Evolutionary conservation across 805 yeast genomes (phyloP), one percentile per base, ranked within the genome.

Genomic region (Candida golubevii): DNA sequence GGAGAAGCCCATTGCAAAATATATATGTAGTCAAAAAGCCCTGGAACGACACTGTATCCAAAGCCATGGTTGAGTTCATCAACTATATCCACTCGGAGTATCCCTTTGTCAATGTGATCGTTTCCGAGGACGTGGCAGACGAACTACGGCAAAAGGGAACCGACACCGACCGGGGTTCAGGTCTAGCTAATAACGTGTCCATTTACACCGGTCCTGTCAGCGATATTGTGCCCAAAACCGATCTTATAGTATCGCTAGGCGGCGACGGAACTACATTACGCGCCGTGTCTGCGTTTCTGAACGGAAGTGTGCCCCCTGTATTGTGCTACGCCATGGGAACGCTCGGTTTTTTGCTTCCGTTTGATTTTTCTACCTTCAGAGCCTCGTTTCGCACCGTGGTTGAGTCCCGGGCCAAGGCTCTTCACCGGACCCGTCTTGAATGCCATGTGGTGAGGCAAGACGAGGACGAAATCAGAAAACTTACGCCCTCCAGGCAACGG

Each of bases 211-310:
- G 95, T 0, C 55, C 75, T 4, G 62, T 63, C 13, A 65, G 69
- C 9, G 84, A 81, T 8, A 78, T 88, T 35, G 74, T 79, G 1
- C 55, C 69, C 9, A 85, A 81, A 54, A 78, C 96, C 0, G 98
- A 90, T 58, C 62, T 90, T 35, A 67, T 90, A 33, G 89, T 90
- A 8, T 85, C 96, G 0, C 64, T 90, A 33, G 98, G 98, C n/a
- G 98, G 98, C 14, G 98, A 90, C 63, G 98, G 98, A 6, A 90
- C 97, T 0, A 88, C 88, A 44, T 63, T 90, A 36, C 77, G 90
- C 43, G 96, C 91, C 0, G 91, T 88, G 0, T 80, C 93, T 6
- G 69, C 80, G 55, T 90, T 90, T 59, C 80, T 83, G 43, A 79
- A 80, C 57, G 72, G 72, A 8, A 71, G 78, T 39, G 93, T 88